Percentiles rank a stretch among this genome's conserved stretches.
phyloP scores from a whole-genome alignment of 164 flowering plant genomes.

The Sedum album region DNA sequence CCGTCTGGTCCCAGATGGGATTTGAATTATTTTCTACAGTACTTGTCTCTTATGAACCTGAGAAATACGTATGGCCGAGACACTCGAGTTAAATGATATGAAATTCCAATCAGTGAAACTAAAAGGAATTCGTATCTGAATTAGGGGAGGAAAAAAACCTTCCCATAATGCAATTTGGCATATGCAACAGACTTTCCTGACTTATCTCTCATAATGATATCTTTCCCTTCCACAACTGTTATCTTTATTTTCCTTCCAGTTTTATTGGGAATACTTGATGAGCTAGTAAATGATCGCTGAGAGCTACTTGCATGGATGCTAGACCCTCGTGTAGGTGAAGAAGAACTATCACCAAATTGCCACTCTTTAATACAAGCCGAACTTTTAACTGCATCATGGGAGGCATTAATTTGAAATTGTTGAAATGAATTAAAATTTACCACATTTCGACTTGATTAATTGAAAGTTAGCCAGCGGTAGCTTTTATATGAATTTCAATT shows the following conservation, averaged over 20 bases:
- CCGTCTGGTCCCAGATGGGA: constrained; percentile 77
- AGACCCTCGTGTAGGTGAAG: constrained; percentile 21
- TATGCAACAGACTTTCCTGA: constrained; percentile 58
- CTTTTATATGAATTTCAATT: background rate
- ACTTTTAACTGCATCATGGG: constrained; percentile 52
- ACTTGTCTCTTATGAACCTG: constrained; percentile 57
- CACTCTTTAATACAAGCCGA: constrained; percentile 77
- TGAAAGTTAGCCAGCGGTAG: background rate
- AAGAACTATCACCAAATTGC: constrained; percentile 82
- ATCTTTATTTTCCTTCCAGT: constrained; percentile 77
- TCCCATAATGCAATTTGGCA: constrained; percentile 91
- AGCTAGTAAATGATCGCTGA: constrained; percentile 36
- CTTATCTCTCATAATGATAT: constrained; percentile 48
- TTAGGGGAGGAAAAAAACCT: constrained; percentile 35
- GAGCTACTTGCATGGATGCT: constrained; percentile 21
- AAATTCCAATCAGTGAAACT: background rate
- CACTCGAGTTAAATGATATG: background rate
- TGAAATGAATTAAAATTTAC: background rate
- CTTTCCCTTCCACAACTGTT: constrained; percentile 70
- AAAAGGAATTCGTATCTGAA: background rate
- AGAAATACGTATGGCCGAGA: background rate
- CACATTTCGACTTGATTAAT: background rate
- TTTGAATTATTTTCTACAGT: constrained; percentile 28
- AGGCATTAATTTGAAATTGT: background rate
- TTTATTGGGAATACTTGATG: constrained; percentile 33